Conservation (phyloP, 768 basidiomycete species). For the Tulasnella sp. region DNA sequence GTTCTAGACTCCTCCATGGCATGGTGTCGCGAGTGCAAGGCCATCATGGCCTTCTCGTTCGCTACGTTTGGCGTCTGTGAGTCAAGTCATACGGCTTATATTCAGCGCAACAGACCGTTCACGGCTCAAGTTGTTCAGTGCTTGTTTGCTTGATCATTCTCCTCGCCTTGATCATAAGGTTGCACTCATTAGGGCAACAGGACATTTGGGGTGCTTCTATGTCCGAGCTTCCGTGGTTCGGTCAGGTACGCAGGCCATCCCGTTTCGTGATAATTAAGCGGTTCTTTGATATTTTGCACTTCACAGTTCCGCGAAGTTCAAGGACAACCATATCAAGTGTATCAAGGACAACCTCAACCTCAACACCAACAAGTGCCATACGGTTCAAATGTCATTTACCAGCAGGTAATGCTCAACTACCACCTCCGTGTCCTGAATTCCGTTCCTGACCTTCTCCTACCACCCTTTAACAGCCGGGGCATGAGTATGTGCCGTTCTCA, state of each 20-base stretch:
- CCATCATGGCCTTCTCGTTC: conserved; percentile 18
- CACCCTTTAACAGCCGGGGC: conserved; percentile 12
- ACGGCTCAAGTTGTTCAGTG: not conserved
- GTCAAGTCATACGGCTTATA: not conserved
- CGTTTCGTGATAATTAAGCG: too few species aligned
- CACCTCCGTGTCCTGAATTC: too few species aligned
- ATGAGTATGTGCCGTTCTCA: not conserved
- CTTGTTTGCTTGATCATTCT: conserved; percentile 11
- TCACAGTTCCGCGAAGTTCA: not conserved
- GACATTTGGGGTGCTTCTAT: conserved; percentile 13
- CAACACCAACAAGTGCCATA: conserved; percentile 2
- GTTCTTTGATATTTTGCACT: too few species aligned
- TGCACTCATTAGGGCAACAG: conserved; percentile 7
- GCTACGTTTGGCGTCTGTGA: conserved; percentile 16
- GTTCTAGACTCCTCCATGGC: conserved; percentile 7
- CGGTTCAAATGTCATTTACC: conserved; percentile 8
- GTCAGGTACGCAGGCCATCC: too few species aligned
- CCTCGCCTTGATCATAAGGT: conserved; percentile 7
- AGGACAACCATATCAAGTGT: too few species aligned
- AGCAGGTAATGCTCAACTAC: too few species aligned
- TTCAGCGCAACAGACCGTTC: too few species aligned
- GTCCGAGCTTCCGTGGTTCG: conserved; percentile 17
- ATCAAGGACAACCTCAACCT: not conserved
- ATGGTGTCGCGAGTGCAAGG: conserved; percentile 16
- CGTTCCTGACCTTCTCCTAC: too few species aligned